Percentiles rank a stretch among this genome's conserved stretches.
Evolutionary conservation across 75 land plant species (phyloP).

Genomic region (Pseudotsuga menziesii): DNA sequence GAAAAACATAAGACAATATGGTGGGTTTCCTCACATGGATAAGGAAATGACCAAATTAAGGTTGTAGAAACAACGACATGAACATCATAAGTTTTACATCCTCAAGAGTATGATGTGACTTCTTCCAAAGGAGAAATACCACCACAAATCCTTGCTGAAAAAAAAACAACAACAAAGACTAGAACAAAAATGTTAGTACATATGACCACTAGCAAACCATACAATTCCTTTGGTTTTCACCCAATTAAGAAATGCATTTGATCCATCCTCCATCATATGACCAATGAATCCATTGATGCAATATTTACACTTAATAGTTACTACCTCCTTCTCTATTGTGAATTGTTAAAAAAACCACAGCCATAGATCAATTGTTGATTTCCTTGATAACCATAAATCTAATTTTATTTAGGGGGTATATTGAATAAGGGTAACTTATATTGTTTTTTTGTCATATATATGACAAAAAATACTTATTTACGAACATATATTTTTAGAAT

Average conservation of each 20-base stretch:
- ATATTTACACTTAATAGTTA: conserved; percentile 52
- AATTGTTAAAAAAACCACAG: no score
- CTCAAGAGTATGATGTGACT: conserved; percentile 59
- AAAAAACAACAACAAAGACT: conserved; percentile 78
- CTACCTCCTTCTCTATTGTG: no score
- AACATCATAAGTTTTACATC: conserved; percentile 76
- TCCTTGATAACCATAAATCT: no score
- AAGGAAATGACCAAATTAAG: conserved; percentile 45
- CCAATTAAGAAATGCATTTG: conserved; percentile 77
- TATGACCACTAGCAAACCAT: conserved; percentile 74
- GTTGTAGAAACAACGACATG: conserved; percentile 51
- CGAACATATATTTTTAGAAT: no score
- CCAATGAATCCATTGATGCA: conserved; percentile 81
- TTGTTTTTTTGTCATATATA: no score
- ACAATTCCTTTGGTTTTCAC: conserved; percentile 53
- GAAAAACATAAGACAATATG: no score
- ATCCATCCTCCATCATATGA: conserved; percentile 68
- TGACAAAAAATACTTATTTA: no score
- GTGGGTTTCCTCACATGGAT: no score
- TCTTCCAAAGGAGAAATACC: conserved; percentile 61
- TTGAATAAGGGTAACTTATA: no score
- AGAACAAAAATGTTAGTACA: conserved; percentile 91
- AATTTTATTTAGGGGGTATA: no score
- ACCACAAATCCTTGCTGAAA: conserved; percentile 76
- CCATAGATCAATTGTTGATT: no score